phyloP scores from a whole-genome alignment of 2,329 filamentous ascomycete species.

The Trichoderma koningiopsis region DNA sequence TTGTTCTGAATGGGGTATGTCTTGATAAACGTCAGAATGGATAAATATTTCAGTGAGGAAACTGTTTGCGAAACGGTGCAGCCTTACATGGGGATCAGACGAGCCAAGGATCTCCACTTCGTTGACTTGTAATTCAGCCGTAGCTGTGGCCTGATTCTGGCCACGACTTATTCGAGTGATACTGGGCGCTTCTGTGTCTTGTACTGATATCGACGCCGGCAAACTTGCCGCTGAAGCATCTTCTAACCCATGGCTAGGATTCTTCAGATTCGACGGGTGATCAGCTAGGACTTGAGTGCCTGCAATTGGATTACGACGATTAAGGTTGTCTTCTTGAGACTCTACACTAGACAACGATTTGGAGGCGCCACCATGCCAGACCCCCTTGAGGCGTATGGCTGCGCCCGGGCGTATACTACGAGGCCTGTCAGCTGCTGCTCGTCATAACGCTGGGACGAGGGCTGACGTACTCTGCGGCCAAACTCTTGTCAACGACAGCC shows the following conservation, averaged over 20 bases:
- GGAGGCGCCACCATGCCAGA: constrained; percentile 57
- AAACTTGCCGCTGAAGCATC: not conserved
- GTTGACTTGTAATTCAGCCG: constrained; percentile 71
- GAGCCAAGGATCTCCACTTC: constrained; percentile 71
- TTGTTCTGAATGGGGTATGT: constrained; percentile 95
- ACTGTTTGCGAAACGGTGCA: not conserved
- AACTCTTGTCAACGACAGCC: constrained; percentile 71
- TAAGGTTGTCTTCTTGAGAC: not conserved
- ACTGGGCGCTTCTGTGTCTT: not conserved
- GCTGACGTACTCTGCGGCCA: constrained; percentile 69
- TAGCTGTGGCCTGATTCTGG: constrained; percentile 1
- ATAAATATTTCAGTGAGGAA: not conserved
- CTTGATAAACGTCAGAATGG: constrained; percentile 48
- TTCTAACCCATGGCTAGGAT: not conserved
- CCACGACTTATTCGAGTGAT: not conserved
- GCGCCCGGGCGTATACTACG: constrained; percentile 76
- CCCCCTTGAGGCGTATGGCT: constrained; percentile 75
- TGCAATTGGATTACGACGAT: constrained; percentile 13
- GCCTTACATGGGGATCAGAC: constrained; percentile 75
- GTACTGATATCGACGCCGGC: not conserved
- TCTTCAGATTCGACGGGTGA: not conserved
- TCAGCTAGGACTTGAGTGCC: not conserved
- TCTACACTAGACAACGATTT: constrained; percentile 9
- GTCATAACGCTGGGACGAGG: constrained; percentile 6
- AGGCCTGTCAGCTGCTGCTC: constrained; percentile 22